A percentile compares a stretch with the other conserved stretches of the same genome.
Evolutionary conservation across 2,329 filamentous ascomycete species (phyloP).

Genomic region (Hypomyces rosellus): DNA sequence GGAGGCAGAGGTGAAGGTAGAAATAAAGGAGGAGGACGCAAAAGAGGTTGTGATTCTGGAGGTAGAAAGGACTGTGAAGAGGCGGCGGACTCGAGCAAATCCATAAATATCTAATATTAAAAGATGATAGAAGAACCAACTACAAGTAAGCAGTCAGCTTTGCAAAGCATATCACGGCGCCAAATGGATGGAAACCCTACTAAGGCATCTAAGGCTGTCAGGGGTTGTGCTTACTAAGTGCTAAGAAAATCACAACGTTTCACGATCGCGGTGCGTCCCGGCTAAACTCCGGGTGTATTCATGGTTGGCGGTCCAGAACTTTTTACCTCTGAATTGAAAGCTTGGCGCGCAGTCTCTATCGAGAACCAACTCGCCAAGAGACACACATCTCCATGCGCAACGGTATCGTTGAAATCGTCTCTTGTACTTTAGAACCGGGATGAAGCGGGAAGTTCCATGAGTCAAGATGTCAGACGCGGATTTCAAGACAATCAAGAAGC

Average conservation of each 20-base stretch:
- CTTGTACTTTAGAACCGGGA: constrained; percentile 37
- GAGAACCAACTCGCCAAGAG: constrained; percentile 18
- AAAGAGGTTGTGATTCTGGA: constrained; percentile 16
- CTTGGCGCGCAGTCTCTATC: constrained; percentile 13
- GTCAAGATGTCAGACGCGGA: constrained; percentile 67
- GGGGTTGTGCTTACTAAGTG: too few relatives aligned
- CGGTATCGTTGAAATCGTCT: constrained; percentile 26
- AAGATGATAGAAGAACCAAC: background rate
- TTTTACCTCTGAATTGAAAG: constrained; percentile 25
- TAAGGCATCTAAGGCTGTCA: background rate
- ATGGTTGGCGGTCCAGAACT: constrained; percentile 15
- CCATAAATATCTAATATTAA: background rate
- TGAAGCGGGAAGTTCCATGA: constrained; percentile 31
- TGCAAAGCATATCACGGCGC: background rate
- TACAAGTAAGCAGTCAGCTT: background rate
- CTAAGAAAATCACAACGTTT: too few relatives aligned
- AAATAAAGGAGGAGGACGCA: constrained; percentile 17
- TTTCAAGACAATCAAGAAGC: constrained; percentile 79
- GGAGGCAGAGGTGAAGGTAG: constrained; percentile 9
- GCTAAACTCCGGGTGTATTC: constrained; percentile 26
- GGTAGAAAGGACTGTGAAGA: constrained; percentile 19
- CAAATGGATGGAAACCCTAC: background rate
- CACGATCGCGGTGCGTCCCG: constrained; percentile 13
- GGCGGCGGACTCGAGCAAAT: constrained; percentile 19
- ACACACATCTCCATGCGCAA: constrained; percentile 30